Evolutionary conservation across 352 stramenopile species (phyloP).

Genomic region (Globisporangium okanoganense): DNA sequence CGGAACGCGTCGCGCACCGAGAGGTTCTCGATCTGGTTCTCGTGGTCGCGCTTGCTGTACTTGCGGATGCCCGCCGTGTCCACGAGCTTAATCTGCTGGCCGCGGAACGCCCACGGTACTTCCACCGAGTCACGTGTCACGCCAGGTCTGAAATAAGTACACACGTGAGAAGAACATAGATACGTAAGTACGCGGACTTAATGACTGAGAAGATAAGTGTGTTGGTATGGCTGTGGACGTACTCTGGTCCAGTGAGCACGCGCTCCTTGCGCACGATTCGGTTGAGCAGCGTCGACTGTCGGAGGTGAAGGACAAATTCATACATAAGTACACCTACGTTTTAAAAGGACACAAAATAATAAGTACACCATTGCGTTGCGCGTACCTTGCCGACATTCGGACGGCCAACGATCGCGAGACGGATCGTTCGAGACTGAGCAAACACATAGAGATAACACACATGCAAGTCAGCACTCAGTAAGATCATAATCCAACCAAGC

Average conservation of each 20-base stretch:
- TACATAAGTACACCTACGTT: background rate
- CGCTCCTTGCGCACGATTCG: conserved; percentile 76
- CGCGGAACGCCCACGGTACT: conserved; percentile 74
- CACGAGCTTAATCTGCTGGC: conserved; percentile 70
- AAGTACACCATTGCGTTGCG: background rate
- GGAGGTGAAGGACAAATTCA: background rate
- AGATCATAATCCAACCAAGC: background rate
- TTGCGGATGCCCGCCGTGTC: conserved; percentile 80
- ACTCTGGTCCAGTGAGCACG: conserved; percentile 80
- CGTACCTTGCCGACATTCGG: conserved; percentile 70
- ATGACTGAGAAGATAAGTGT: background rate
- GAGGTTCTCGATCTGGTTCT: conserved; percentile 83
- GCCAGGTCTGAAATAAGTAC: conserved; percentile 40
- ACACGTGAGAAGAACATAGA: background rate
- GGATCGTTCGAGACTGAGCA: conserved; percentile 53
- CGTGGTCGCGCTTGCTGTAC: conserved; percentile 81
- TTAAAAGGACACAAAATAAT: background rate
- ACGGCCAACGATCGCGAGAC: conserved; percentile 74
- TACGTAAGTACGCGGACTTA: background rate
- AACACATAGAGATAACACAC: background rate
- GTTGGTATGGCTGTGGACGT: conserved; percentile 16
- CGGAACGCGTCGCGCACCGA: conserved; percentile 80
- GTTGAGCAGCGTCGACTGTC: conserved; percentile 73
- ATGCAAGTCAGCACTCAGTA: conserved; percentile 3
- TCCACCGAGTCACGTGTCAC: conserved; percentile 82